Evolutionary conservation across 345 rosid species (phyloP).

Genomic region (Passiflora organensis): DNA sequence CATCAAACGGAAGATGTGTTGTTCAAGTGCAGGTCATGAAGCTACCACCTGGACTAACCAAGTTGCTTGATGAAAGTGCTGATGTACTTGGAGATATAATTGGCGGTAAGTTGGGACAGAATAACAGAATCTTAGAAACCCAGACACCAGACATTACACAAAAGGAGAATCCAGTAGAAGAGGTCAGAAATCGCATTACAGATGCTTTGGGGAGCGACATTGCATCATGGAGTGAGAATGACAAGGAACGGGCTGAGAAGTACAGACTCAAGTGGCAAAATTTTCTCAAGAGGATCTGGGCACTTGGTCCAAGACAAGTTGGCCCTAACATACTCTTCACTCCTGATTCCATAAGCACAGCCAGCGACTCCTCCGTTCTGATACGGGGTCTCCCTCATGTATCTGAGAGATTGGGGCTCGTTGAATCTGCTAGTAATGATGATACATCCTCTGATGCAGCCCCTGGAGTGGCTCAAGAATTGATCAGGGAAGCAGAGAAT

Average conservation of each 20-base stretch:
- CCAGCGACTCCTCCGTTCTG: conserved; percentile 38
- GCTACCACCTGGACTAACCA: conserved; percentile 67
- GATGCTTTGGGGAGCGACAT: conserved; percentile 58
- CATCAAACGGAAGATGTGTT: conserved; percentile 69
- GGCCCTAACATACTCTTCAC: conserved; percentile 89
- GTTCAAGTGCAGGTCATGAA: conserved; percentile 76
- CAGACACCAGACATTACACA: conserved; percentile 29
- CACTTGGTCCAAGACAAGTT: conserved; percentile 85
- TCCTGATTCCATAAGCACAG: conserved; percentile 45
- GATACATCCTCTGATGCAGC: conserved; percentile 20
- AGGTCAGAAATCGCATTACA: conserved; percentile 39
- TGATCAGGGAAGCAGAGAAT: conserved; percentile 46
- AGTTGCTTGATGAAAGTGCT: conserved; percentile 75
- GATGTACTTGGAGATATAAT: conserved; percentile 64
- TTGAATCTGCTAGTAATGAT: conserved; percentile 28
- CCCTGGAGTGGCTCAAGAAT: conserved; percentile 32
- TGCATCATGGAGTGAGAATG: conserved; percentile 37
- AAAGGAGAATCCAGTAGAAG: conserved; percentile 53
- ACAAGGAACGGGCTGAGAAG: conserved; percentile 54
- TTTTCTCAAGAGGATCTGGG: conserved; percentile 72
- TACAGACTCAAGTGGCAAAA: conserved; percentile 64
- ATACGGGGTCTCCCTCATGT: conserved; percentile 62
- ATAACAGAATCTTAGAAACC: conserved; percentile 40
- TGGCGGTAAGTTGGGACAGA: conserved; percentile 52
- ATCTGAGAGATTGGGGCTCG: conserved; percentile 64